These are phyloP conservation scores for Cucurbita pepo DNA, from an alignment of 306 rosid genomes.

Conservation along the genomic window DNA sequence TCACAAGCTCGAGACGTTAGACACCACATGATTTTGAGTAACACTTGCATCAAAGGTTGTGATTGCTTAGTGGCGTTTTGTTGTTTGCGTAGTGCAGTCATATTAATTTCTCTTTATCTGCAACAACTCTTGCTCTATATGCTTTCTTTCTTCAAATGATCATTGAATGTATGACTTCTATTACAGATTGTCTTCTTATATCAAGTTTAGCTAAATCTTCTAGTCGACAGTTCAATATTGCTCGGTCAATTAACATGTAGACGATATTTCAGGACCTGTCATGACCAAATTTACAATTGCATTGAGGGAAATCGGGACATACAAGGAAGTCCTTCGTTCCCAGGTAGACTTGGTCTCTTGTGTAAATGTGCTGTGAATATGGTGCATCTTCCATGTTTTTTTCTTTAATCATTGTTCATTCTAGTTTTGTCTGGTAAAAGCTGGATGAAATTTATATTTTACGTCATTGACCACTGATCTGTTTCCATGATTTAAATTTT, in stretches of 20 bases:
- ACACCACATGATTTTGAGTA: neutral
- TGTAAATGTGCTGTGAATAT: neutral
- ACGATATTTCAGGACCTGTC: conserved; percentile 58
- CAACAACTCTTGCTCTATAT: neutral
- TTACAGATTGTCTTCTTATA: neutral
- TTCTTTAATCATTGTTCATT: neutral
- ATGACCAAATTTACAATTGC: conserved; percentile 99
- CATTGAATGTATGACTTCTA: neutral
- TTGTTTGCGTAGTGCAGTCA: neutral
- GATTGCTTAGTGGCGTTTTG: neutral
- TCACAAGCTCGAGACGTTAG: neutral
- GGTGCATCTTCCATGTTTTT: neutral
- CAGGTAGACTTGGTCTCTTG: conserved; percentile 35
- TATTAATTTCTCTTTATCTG: neutral
- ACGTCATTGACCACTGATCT: neutral
- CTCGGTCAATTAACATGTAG: neutral
- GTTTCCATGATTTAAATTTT: neutral
- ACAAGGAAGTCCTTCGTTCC: conserved; percentile 98
- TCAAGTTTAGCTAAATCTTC: neutral
- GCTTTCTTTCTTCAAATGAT: neutral
- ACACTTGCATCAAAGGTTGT: neutral
- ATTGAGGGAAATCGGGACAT: conserved; percentile 94
- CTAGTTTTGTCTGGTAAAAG: neutral
- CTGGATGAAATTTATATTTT: neutral
- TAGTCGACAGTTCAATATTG: neutral